Conservation (phyloP, 306 rosid species). For the Quercus engelmannii region DNA sequence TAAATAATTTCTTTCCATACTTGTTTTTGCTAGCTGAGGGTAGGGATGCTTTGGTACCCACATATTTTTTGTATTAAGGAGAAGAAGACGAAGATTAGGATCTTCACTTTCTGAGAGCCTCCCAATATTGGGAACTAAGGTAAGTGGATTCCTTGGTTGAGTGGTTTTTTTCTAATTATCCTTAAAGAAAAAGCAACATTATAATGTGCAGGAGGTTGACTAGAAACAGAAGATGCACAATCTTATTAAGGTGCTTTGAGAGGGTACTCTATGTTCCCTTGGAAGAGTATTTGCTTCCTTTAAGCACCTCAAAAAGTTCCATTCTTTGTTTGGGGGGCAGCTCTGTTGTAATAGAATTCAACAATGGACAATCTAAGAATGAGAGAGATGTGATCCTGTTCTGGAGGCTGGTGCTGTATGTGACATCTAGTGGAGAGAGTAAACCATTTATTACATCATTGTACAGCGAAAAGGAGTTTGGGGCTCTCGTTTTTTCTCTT, state of each 20-base stretch:
- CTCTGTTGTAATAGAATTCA: not conserved
- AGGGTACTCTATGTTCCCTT: not conserved
- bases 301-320: not conserved
- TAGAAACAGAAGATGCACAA: not conserved
- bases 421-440: not conserved
- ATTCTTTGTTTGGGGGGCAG: not conserved
- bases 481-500: too few species aligned
- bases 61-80: not conserved
- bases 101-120: not conserved
- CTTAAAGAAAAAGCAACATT: not conserved
- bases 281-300: too few species aligned
- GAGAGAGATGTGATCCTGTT: not conserved
- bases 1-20: not conserved
- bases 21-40: not conserved
- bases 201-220: not conserved
- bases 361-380: not conserved
- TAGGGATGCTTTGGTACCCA: not conserved
- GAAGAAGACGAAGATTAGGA: not conserved
- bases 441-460: too few species aligned
- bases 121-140: not conserved
- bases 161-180: not conserved
- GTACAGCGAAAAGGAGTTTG: too few species aligned
- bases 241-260: not conserved
- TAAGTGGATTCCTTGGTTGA: not conserved
- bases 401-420: too few species aligned